These are phyloP conservation scores for Iris macrosiphon DNA, from an alignment of 106 monocot species.

Conservation along the genomic window DNA sequence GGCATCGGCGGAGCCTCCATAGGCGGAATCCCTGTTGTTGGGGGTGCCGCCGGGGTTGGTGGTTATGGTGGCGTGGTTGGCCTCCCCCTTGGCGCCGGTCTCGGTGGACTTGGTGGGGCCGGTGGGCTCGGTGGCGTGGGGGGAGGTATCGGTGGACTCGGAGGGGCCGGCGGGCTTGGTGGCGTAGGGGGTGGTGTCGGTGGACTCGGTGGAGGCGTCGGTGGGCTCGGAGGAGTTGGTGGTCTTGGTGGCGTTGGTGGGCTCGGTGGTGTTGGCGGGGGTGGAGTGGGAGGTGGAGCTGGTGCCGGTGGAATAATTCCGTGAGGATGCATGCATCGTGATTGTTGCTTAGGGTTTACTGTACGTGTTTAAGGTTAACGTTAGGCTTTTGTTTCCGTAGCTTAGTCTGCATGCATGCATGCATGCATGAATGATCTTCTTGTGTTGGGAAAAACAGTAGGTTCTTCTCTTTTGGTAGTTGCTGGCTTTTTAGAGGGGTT, in stretches of 20 bases:
- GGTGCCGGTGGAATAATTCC: no score
- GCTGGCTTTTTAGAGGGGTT: no score
- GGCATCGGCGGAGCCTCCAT: constrained; percentile 7
- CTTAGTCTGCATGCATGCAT: no score
- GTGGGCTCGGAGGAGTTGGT: not conserved
- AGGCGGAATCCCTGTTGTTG: not conserved
- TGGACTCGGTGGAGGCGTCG: not conserved
- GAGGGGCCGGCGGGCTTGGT: no score
- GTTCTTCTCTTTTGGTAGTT: no score
- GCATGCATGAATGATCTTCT: no score
- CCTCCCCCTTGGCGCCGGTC: not conserved
- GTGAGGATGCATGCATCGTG: no score
- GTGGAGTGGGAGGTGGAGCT: no score
- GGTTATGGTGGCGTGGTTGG: not conserved
- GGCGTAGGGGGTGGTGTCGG: not conserved
- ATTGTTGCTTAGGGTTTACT: no score
- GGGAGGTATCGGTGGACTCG: not conserved
- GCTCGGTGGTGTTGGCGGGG: not conserved
- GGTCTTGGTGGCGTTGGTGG: not conserved
- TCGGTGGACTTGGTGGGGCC: not conserved
- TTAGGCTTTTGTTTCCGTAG: no score
- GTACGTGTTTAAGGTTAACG: no score
- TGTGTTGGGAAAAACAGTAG: no score
- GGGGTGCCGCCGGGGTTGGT: not conserved
- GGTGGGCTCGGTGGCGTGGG: constrained; percentile 1